Base-by-base conservation (phyloP, 2,329 filamentous ascomycete genomes). In the Ophiocordyceps polyrhachis-furcata region DNA sequence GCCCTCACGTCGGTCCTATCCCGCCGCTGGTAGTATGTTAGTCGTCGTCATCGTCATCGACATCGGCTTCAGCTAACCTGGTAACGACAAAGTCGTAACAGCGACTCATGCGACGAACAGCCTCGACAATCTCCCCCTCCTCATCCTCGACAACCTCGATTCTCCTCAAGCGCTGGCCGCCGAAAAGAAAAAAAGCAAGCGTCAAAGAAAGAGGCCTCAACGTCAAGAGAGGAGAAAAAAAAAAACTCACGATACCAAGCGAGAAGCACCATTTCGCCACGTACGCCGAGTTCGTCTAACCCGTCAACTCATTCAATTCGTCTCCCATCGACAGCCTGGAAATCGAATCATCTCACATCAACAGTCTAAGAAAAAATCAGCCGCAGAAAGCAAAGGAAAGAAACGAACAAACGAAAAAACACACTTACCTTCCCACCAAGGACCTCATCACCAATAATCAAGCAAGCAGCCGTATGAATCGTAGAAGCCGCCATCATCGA, bases 381-480 rank as follows among this genome's bases (percentile, higher is more conserved):
- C 51, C 9, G 15, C 15, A 15, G 13, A 19, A 12, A 37, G 15
- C 2, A 13, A 13, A 41, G 6, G 12, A 37, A 2, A 41, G 43
- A 28, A 15, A 17, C 11, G 7, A 38, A 12, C 4, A 37, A 19
- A 11, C 2, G 21, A n/a, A 2, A 12, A 56, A 67, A 50, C n/a
- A n/a, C n/a, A n/a, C n/a, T n/a, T 60, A 86, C 88, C 81, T 96
- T 96, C 54, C 91, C 89, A 20, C 87, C 88, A 4, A 96, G 70
- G 5, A 96, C 87, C 62, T 95, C 89, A 64, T 96, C 89, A n/a
- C 89, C 89, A 55, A 98, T 96, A 48, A 98, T 87, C 50, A 96
- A 65, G 61, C 86, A 93, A 46, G 83, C 89, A 12, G 89, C 91
- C 42, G 88, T 95, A 58, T 86, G 79, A 53, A 96, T 93, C 48